Base-by-base conservation (phyloP, 805 yeast genomes). In the Sporopachydermia lactativora region DNA sequence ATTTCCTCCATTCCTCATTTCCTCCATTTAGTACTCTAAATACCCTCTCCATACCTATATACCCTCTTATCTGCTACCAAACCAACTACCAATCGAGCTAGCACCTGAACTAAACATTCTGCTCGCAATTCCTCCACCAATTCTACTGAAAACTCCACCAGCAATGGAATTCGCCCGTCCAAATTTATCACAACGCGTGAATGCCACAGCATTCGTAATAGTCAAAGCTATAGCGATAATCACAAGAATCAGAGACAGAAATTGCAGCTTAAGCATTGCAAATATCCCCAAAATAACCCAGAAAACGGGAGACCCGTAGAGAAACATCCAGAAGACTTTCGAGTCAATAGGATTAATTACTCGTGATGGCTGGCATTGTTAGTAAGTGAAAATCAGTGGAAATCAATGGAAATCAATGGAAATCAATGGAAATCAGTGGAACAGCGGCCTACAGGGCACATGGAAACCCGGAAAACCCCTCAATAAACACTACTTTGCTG, bases 291-390 rank as follows among this genome's bases (percentile, higher is more conserved):
- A 65, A 1, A 75, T 63, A 4, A 64, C 54, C 97, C 97, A 89
- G 2, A 73, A 61, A 0, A 68, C 70, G 0, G 97, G 96, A 4
- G 84, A 71, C 1, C 68, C 61, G 53, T 92, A 89, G 34, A 84
- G 53, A 35, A 86, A 66, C 37, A 74, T 48, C 97, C 97, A 89
- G 53, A 89, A 89, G 43, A 83, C 72, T 52, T 78, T 81, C 5
- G 95, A 80, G 55, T 89, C 97, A 39, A 92, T 82, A 19, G 95
- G 95, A 53, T 89, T 89, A 52, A 89, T 81, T 38, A 65, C 67
- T 3, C 70, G 60, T 37, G 63, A 61, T 3, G 70, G 70, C 51
- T 61, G 54, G 41, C 19, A 35, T 8, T 58, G 57, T 39, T 58
- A 58, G 40, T 52, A 51, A 2, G 61, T 54, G n/a, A n/a, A n/a